These are phyloP conservation scores for Mycosphaerella sp. DNA, from an alignment of 2,329 filamentous ascomycete species.

Conservation along the genomic window DNA sequence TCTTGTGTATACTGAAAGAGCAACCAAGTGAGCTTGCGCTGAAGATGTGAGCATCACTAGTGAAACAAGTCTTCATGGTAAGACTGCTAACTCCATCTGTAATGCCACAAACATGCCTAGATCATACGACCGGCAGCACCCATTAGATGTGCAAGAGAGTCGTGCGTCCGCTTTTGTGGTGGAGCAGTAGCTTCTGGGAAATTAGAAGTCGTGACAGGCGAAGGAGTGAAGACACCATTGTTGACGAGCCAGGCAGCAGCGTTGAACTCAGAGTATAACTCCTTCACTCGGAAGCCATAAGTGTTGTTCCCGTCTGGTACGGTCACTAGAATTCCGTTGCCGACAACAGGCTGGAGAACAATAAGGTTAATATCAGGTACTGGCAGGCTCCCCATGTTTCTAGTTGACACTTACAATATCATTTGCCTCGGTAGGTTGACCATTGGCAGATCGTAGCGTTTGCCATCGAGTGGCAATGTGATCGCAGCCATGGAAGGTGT, in stretches of 20 bases:
- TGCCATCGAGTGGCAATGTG: conserved; percentile 27
- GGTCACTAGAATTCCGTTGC: conserved; percentile 25
- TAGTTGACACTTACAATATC: conserved; percentile 29
- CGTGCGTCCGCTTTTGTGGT: conserved; percentile 10
- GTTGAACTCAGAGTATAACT: conserved; percentile 31
- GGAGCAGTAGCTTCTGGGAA: conserved; percentile 13
- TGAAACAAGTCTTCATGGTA: no score
- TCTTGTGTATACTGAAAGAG: no score
- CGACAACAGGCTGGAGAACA: conserved; percentile 24
- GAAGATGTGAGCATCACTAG: no score
- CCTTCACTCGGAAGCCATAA: conserved; percentile 28
- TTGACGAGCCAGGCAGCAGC: conserved; percentile 31
- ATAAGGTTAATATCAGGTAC: conserved; percentile 2
- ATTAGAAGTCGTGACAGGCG: conserved; percentile 19
- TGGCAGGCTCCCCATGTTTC: no score
- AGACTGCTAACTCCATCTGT: no score
- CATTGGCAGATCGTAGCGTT: conserved; percentile 23
- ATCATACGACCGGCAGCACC: conserved; percentile 6
- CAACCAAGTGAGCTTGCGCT: no score
- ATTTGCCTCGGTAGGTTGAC: conserved; percentile 26
- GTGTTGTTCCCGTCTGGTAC: conserved; percentile 23
- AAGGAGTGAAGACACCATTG: conserved; percentile 26
- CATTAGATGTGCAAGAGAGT: conserved; percentile 4
- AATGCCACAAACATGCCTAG: neutral
- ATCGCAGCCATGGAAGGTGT: conserved; percentile 28